Percentiles rank a stretch among this genome's conserved stretches.
phyloP scores from a whole-genome alignment of 208 protist genomes.

The Trypanosoma caninum region DNA sequence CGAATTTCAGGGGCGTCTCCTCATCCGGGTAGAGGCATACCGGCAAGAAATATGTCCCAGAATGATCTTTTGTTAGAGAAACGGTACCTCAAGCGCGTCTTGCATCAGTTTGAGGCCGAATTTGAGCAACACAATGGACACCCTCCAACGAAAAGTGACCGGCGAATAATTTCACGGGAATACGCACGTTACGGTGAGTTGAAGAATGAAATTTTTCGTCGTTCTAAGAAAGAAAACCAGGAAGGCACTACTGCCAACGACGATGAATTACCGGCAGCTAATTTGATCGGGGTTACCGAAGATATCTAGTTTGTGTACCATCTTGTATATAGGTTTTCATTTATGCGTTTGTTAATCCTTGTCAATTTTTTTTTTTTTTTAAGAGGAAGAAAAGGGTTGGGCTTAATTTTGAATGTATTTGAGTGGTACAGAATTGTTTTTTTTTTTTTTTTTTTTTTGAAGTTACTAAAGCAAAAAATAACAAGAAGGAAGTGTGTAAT shows the following conservation, averaged over 20 bases:
- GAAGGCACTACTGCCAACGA: neutral
- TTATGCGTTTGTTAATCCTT: neutral
- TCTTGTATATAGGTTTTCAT: neutral
- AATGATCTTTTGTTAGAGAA: slow-evolving; percentile 65
- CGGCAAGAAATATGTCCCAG: slow-evolving; percentile 45
- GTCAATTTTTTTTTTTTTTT: neutral
- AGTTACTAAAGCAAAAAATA: neutral
- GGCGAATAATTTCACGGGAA: slow-evolving; percentile 44
- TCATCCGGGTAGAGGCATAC: slow-evolving; percentile 9
- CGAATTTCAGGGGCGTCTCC: neutral
- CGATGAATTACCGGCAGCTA: neutral
- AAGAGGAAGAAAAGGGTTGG: neutral
- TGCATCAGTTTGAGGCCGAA: slow-evolving; percentile 77
- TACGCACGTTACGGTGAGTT: slow-evolving; percentile 81
- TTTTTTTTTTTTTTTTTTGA: neutral
- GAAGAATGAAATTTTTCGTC: slow-evolving; percentile 64
- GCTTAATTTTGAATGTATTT: neutral
- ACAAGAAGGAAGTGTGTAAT: no score
- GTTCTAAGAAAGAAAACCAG: slow-evolving; percentile 6
- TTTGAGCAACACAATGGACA: slow-evolving; percentile 59
- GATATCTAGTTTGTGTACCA: neutral
- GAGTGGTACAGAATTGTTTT: neutral
- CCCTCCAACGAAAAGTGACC: slow-evolving; percentile 54
- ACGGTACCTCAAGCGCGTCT: slow-evolving; percentile 66
- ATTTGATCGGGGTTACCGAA: neutral